Base-by-base conservation (phyloP, 2,329 filamentous ascomycete genomes). In the Ascochyta lentis region DNA sequence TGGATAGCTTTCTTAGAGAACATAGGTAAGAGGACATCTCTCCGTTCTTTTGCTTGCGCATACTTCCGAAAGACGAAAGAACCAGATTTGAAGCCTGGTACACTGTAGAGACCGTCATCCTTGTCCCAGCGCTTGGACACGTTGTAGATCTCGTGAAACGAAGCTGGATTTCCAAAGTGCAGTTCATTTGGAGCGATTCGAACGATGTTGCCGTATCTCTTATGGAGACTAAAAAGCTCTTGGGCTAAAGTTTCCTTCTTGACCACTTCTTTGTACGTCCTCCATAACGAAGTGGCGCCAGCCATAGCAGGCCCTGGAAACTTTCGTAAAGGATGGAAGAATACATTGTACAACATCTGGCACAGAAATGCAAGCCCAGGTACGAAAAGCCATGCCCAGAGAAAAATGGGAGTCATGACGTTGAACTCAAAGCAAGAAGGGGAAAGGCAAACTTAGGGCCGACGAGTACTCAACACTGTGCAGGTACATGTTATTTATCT, bases 181-280 rank as follows among this genome's bases (percentile, higher is more conserved):
- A 78, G 49, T 49, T 79, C 74, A 45, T 76, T 71, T 0, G 77
- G 77, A 1, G 69, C 67, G 26, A 78, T 59, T 8, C 77, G 70
- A 3, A 78, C 72, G 3, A 76, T 71, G 2, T 71, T 63, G 34
- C 77, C 76, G 56, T 76, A 77, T 49, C 69, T 60, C 22, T 69
- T 51, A 42, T 78, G 77, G 4, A 78, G 66, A 3, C 54, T 39
- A 23, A 46, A 46, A 29, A 46, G 43, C 23, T 46, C 43, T 10
- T 46, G 43, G 1, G 43, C 43, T 10, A 37, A 24, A 13, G 43
- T 46, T 16, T 46, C 43, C 22, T 46, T 46, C 33, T 37, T 46
- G 22, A 54, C 54, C 37, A 65, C 42, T 27, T 57, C 56, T 26
- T 33, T 33, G 29, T 59, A 26, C 33, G 50, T 29, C 66, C 68